A percentile compares a stretch with the other conserved stretches of the same genome.
phyloP scores from a whole-genome alignment of 1,284 basidiomycete genomes.

The Cutaneotrichosporon cutaneum region DNA sequence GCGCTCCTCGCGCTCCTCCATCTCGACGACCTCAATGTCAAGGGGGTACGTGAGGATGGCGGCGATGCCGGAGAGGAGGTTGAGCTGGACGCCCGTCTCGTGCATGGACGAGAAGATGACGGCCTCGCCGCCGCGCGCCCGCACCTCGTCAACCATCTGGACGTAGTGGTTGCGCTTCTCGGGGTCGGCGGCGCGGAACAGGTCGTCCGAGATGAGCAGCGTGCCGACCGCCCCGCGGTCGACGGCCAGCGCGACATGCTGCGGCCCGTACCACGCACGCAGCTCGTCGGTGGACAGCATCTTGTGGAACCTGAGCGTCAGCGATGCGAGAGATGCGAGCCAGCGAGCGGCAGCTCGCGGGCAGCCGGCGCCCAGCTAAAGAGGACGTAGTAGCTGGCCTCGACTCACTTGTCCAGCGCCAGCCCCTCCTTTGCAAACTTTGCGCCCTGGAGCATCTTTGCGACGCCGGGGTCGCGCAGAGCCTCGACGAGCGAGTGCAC shows the following conservation, averaged over 20 bases:
- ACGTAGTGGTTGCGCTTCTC: slow-evolving; percentile 80
- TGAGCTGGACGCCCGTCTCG: slow-evolving; percentile 94
- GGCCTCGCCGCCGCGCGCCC: slow-evolving; percentile 84
- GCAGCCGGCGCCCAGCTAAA: too few species aligned
- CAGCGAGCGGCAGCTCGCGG: too few species aligned
- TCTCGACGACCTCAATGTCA: slow-evolving; percentile 90
- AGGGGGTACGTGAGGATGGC: slow-evolving; percentile 95
- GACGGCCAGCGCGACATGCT: slow-evolving; percentile 86
- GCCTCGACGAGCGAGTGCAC: slow-evolving; percentile 95
- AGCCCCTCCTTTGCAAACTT: slow-evolving; percentile 96
- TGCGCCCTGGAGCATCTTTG: slow-evolving; percentile 74
- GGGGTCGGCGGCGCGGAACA: slow-evolving; percentile 82
- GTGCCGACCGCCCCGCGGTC: slow-evolving; percentile 93
- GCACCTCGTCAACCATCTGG: slow-evolving; percentile 81
- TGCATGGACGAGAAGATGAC: slow-evolving; percentile 99
- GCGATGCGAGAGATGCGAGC: slow-evolving; percentile 3
- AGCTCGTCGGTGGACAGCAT: slow-evolving; percentile 93
- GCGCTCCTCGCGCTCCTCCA: slow-evolving; percentile 76
- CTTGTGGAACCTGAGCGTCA: slow-evolving; percentile 79
- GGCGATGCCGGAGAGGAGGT: slow-evolving; percentile 86
- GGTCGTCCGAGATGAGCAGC: slow-evolving; percentile 88
- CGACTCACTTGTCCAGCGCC: slow-evolving; percentile 74
- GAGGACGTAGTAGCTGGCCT: too few species aligned
- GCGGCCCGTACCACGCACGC: slow-evolving; percentile 97
- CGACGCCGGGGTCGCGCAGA: slow-evolving; percentile 85